Evolutionary conservation across 2,329 filamentous ascomycete species (phyloP), one percentile per base, ranked within the genome.

Genomic region (Diaporthe sp.): DNA sequence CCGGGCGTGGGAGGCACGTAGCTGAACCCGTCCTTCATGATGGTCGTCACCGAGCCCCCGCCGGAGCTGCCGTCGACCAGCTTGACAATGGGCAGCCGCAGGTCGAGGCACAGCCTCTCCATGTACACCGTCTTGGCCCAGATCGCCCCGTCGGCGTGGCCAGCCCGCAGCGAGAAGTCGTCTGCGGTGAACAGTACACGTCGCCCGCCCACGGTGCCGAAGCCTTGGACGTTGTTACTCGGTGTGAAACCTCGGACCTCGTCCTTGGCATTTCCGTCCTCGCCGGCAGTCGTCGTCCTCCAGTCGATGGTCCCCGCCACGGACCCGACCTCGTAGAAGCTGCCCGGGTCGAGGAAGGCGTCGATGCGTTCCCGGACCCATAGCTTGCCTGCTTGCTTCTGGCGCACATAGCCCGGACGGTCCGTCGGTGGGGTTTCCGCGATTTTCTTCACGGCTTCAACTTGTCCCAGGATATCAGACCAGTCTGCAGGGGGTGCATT

Each of bases 1-100:
- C 87, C 86, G 4, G 87, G 84, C 67, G 93, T 85, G 20, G 89
- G 88, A 0, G 91, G 91, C 2, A 93, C 84, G 81, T 93, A 92
- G 3, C 89, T 90, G 82, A 85, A 92, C 0, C 90, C 90, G 0
- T 83, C 84, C 31, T 85, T 87, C 61, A 84, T 85, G 72, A 92
- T 92, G 0, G 87, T 90, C 0, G 90, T 92, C 1, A 93, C 90
- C 20, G 88, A 90, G 0, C 91, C 91, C 39, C 91, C 91, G 1
- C 91, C 91, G 0, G 89, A 91, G 31, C 88, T 90, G 0, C 91
- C 91, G 81, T 93, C 91, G 1, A 92, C 90, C 8, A 93, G 85
- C 79, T 93, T 93, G 7, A 93, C 82, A 58, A 92, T 90, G 0
- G 91, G 91, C 7, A 92, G 71, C 57, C 88, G 87, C 74, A 92